Evolutionary conservation across 352 stramenopile species (phyloP).

Genomic region (Peronospora farinosa): DNA sequence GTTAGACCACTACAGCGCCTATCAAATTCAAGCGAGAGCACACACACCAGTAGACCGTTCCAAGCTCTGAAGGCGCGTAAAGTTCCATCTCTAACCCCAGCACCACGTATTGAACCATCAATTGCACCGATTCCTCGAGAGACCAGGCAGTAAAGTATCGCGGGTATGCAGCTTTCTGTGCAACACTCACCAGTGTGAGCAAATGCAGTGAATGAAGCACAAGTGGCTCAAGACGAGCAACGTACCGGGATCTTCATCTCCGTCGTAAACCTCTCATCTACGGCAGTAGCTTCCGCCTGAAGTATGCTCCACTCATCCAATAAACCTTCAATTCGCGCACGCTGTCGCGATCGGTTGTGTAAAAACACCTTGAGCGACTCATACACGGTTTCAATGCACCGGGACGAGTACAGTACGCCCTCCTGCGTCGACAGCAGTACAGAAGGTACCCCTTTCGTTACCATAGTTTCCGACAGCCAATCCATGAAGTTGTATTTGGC

Average conservation of each 20-base stretch:
- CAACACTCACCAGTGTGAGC: not conserved
- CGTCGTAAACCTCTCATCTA: conserved; percentile 75
- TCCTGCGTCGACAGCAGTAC: conserved; percentile 83
- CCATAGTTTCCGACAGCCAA: conserved; percentile 76
- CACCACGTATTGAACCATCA: conserved; percentile 79
- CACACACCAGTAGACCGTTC: conserved; percentile 70
- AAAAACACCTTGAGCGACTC: conserved; percentile 79
- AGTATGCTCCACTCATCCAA: conserved; percentile 77
- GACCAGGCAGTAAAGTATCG: conserved; percentile 83
- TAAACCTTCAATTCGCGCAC: conserved; percentile 70
- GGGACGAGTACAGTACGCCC: conserved; percentile 66
- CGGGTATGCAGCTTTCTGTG: conserved; percentile 63
- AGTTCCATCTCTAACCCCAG: conserved; percentile 75
- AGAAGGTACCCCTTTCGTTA: conserved; percentile 70
- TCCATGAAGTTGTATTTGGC: conserved; percentile 80
- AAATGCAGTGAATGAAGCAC: not conserved
- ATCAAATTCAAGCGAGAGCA: not conserved
- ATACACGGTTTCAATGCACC: conserved; percentile 76
- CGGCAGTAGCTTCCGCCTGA: conserved; percentile 56
- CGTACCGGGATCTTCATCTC: conserved; percentile 81
- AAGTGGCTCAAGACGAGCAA: conserved; percentile 1
- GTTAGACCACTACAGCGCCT: conserved; percentile 1
- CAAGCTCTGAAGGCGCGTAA: conserved; percentile 63
- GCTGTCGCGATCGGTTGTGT: conserved; percentile 77
- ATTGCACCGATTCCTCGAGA: conserved; percentile 55